Evolutionary conservation across 768 basidiomycete species (phyloP), one percentile per base, ranked within the genome.

Genomic region (Tulasnella sp.): DNA sequence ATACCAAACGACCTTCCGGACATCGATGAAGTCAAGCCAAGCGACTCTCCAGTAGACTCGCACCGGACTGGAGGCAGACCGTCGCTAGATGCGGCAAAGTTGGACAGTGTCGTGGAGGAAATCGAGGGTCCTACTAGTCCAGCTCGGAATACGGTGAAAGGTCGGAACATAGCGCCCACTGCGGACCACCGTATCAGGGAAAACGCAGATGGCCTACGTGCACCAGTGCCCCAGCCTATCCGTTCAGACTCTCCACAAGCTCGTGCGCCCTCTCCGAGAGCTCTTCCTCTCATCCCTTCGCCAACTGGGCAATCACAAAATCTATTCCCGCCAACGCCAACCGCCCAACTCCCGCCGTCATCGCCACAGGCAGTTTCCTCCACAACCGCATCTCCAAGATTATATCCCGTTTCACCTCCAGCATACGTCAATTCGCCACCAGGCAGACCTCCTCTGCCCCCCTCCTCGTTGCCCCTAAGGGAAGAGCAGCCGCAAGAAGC

Each of bases 1-100:
- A 75, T 81, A 22, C 81, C 81, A 1, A 75, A 77, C 41, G 79
- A 77, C 71, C 73, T 82, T 7, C 79, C 77, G 0, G 76, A 80
- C 40, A 41, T 71, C 68, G 59, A 7, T 62, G 29, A 42, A 52
- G 26, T 12, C 52, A 59, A 59, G 52, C 19, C 52, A 59, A 32
- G 52, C 52, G 52, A 59, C 11, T 59, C 52, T 29, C 52, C 52
- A 59, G 52, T 59, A 5, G 52, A 59, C 14, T 59, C 52, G 9
- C 22, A 59, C 7, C 52, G 52, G 26, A 59, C 52, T 14, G 52
- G 32, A 52, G 41, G 32, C 69, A 35, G 44, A 37, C n/a, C 44
- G 52, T 36, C 36, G 5, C 11, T 47, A 59, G 69, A 59, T 47
- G 41, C 42, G 2, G 47, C 34, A 44, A 26, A 36, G 34, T 22